Evolutionary conservation across 163 green algal species (phyloP).

Genomic region (Trebouxiophyceae sp.): DNA sequence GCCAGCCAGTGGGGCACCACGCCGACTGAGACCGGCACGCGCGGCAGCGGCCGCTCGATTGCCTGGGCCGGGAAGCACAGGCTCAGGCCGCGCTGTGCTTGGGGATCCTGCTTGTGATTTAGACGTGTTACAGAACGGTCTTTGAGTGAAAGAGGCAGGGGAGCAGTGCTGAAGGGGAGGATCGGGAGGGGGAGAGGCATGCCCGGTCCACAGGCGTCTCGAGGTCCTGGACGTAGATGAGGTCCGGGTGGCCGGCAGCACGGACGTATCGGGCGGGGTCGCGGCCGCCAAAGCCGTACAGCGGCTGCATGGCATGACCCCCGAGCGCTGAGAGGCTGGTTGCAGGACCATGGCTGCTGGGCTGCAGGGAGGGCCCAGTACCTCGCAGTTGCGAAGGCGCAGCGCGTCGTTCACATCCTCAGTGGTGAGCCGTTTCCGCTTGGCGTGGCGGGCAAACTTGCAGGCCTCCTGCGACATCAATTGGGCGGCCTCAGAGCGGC

Average conservation of each 20-base stretch:
- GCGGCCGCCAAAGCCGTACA: slow-evolving; percentile 63
- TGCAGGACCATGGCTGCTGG: neutral
- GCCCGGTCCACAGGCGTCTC: no score
- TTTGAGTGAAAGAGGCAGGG: neutral
- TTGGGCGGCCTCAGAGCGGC: no score
- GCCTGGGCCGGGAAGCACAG: no score
- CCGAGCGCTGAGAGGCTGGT: neutral
- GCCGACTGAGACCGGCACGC: slow-evolving; percentile 56
- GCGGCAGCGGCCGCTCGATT: slow-evolving; percentile 49
- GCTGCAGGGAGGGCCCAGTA: no score
- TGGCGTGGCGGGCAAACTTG: slow-evolving; percentile 78
- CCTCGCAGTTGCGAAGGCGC: slow-evolving; percentile 64
- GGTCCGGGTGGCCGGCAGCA: slow-evolving; percentile 50
- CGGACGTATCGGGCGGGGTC: slow-evolving; percentile 53
- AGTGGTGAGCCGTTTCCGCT: slow-evolving; percentile 61
- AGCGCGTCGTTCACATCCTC: slow-evolving; percentile 80
- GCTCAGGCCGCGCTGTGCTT: neutral
- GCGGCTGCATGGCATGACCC: slow-evolving; percentile 55
- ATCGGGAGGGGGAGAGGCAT: no score
- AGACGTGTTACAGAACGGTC: no score
- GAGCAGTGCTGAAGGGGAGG: no score
- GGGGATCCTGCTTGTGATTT: no score
- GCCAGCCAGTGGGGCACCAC: slow-evolving; percentile 84
- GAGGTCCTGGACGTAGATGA: slow-evolving; percentile 60
- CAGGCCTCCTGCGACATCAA: slow-evolving; percentile 71